A percentile compares a stretch with the other conserved stretches of the same genome.
Evolutionary conservation across 2,329 filamentous ascomycete genomes (phyloP).

Genomic region (Trichoderma sp.): DNA sequence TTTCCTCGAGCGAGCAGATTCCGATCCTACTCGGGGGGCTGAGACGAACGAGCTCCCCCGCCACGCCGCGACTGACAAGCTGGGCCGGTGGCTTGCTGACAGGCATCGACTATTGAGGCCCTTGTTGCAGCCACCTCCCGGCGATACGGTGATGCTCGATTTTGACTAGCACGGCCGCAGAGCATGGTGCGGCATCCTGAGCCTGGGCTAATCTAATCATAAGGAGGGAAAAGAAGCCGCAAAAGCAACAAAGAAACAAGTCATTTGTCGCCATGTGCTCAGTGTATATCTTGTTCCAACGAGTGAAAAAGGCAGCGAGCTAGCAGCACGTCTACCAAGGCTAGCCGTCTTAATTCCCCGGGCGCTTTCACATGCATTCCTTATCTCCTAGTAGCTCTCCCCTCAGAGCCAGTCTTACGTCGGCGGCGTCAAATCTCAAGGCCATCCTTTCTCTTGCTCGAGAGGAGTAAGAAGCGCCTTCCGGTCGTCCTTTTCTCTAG

Average conservation of each 20-base stretch:
- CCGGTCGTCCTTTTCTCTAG: background rate
- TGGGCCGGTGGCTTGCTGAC: constrained; percentile 16
- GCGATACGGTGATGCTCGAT: background rate
- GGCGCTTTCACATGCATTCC: constrained; percentile 15
- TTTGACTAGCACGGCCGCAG: background rate
- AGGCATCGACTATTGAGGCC: constrained; percentile 2
- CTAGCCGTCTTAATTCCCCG: background rate
- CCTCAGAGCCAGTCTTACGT: constrained; percentile 15
- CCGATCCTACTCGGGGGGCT: constrained; percentile 6
- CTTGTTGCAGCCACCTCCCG: background rate
- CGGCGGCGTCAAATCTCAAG: constrained; percentile 16
- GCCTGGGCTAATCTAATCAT: background rate
- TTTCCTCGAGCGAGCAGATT: background rate
- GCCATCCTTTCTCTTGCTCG: background rate
- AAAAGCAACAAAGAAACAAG: background rate
- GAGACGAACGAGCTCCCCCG: background rate
- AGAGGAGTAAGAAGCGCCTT: constrained; percentile 4
- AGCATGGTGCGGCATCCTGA: background rate
- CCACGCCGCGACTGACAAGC: background rate
- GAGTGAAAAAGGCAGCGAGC: background rate
- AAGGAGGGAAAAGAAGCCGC: background rate
- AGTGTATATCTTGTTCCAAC: background rate
- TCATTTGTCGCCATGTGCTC: background rate
- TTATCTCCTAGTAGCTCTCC: background rate
- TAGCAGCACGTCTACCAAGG: background rate